phyloP scores from a whole-genome alignment of 805 yeast species.

The Wickerhamomyces rabaulensis region DNA sequence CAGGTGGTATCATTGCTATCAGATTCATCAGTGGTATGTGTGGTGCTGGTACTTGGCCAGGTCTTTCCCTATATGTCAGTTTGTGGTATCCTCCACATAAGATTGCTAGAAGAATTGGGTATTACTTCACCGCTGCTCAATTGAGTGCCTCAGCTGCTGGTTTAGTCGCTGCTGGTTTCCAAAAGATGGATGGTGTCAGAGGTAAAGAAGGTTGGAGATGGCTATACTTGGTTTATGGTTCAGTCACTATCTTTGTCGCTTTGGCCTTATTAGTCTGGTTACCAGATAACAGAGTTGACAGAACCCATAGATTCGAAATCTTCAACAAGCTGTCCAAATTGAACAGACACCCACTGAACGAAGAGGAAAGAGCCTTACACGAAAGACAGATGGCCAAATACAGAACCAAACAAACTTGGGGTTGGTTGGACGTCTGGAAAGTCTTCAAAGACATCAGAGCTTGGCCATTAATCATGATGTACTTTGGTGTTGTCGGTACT shows the following conservation, averaged over 20 bases:
- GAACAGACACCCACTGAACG: constrained; percentile 42
- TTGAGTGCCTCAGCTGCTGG: constrained; percentile 89
- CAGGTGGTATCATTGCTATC: constrained; percentile 61
- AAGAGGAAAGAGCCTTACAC: constrained; percentile 51
- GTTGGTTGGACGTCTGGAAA: constrained; percentile 46
- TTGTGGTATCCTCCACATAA: constrained; percentile 82
- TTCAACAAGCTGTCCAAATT: constrained; percentile 14
- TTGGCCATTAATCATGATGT: constrained; percentile 83
- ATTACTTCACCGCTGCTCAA: constrained; percentile 89
- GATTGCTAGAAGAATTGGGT: constrained; percentile 75
- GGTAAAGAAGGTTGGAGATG: constrained; percentile 85
- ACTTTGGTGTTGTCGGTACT: constrained; percentile 90
- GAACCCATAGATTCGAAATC: constrained; percentile 9
- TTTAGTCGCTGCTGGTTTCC: constrained; percentile 82
- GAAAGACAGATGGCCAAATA: constrained; percentile 52
- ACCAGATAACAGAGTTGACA: constrained; percentile 46
- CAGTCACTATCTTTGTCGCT: constrained; percentile 60
- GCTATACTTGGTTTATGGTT: constrained; percentile 77
- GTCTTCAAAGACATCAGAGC: constrained; percentile 59
- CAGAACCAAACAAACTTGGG: constrained; percentile 48
- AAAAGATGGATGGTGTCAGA: constrained; percentile 64
- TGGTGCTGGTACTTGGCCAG: constrained; percentile 91
- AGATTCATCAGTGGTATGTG: constrained; percentile 70
- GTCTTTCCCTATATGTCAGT: constrained; percentile 76
- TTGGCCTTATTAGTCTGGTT: constrained; percentile 72